These are phyloP conservation scores for Xylaria grammica DNA, from an alignment of 495 filamentous ascomycete genomes.

Conservation along the genomic window DNA sequence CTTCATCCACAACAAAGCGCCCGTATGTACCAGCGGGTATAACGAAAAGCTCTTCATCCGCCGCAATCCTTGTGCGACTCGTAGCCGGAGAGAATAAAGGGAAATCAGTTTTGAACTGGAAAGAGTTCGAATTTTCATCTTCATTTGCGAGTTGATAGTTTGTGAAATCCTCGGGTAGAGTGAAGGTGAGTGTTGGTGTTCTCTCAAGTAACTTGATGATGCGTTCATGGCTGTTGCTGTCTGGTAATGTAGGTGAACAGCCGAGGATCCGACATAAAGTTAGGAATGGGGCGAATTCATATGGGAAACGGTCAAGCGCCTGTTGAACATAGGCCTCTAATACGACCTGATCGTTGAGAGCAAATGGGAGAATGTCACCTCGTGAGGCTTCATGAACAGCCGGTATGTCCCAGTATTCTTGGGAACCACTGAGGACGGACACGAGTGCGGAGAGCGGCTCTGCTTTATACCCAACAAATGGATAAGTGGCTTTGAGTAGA, in stretches of 20 bases:
- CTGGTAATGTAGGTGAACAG: slow-evolving; percentile 40
- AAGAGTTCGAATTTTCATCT: slow-evolving; percentile 78
- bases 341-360: slow-evolving; percentile 60
- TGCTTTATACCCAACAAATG: slow-evolving; percentile 67
- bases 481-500: slow-evolving; percentile 62
- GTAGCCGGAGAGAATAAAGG: slow-evolving; percentile 54
- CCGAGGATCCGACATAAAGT: slow-evolving; percentile 47
- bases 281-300: slow-evolving; percentile 83
- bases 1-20: slow-evolving; percentile 69
- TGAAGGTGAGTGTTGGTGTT: slow-evolving; percentile 74
- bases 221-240: slow-evolving; percentile 55
- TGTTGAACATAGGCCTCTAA: slow-evolving; percentile 61
- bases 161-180: slow-evolving; percentile 65
- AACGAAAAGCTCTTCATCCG: slow-evolving; percentile 48
- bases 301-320: slow-evolving; percentile 79
- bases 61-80: slow-evolving; percentile 32
- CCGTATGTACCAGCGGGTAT: slow-evolving; percentile 71
- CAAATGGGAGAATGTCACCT: slow-evolving; percentile 53
- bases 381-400: slow-evolving; percentile 44
- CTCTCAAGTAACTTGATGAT: slow-evolving; percentile 63
- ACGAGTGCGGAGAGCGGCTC: slow-evolving; percentile 67
- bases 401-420: slow-evolving; percentile 60
- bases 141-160: slow-evolving; percentile 78
- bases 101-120: slow-evolving; percentile 58
- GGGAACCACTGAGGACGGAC: slow-evolving; percentile 61